Evolutionary conservation across 306 rosid genomes (phyloP), one percentile per base, ranked within the genome.

Genomic region (Leucaena leucocephala): DNA sequence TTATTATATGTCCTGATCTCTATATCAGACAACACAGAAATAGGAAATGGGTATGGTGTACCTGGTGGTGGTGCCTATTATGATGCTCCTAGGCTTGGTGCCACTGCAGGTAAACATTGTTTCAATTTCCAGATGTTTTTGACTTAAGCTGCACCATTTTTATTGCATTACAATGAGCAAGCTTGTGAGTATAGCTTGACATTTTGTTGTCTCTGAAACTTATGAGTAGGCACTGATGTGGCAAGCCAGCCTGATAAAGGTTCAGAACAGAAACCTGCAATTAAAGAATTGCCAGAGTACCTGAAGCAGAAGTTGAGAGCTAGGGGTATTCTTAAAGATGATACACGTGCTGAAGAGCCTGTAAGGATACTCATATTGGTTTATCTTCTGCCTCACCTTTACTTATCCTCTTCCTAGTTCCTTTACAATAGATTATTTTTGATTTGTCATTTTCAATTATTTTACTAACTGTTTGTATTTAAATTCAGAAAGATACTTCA

Each of bases 1-100:
- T 44, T 54, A 44, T 70, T 22, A 45, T 64, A 68, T 63, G 50
- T 61, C 76, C 66, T 74, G 72, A 17, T 58, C 71, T 74, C 79
- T 68, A 43, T 77, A 73, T 62, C 87, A 94, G 98, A 92, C 78
- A 94, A 94, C 86, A 62, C 87, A 44, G 98, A 94, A 87, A 94
- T 94, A 66, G 97, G 98, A 61, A 94, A 94, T 76, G 98, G 98
- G 21, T 92, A 94, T 85, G 98, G 98, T 44, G 97, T 94, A 77
- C 98, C 98, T 10, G 98, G 98, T 66, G 98, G 97, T 80, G 93
- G 97, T 77, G 97, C 97, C 73, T 94, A 89, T 77, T 76, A 77
- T 80, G 90, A 88, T 78, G 86, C 83, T 78, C 42, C 84, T 46
- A 79, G 62, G 70, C 83, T 86, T 75, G 82, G 72, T 64, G 16